Conservation (phyloP, 768 basidiomycete species). For the Collybia sordida region DNA sequence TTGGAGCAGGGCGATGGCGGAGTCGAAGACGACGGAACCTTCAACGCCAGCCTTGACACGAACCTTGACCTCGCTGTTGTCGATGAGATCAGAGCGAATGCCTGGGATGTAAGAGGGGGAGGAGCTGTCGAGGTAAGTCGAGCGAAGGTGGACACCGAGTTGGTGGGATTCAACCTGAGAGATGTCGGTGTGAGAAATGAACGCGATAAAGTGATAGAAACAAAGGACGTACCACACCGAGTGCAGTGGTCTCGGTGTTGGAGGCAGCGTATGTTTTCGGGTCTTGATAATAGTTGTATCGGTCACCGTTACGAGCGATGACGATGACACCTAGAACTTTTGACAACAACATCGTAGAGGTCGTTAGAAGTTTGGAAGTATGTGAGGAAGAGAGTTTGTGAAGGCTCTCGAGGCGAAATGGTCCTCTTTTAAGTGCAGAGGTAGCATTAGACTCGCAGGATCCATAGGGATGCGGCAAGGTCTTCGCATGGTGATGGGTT, state of each 20-base stretch:
- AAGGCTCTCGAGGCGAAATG: neutral
- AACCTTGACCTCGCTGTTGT: slow-evolving; percentile 72
- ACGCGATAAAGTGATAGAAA: neutral
- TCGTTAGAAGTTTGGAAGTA: slow-evolving; percentile 13
- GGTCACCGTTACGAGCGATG: slow-evolving; percentile 79
- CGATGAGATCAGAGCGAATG: slow-evolving; percentile 65
- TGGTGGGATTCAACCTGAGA: slow-evolving; percentile 63
- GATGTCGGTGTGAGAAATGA: neutral
- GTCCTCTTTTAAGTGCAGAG: slow-evolving; percentile 8
- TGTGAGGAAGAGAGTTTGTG: slow-evolving; percentile 16
- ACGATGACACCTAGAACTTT: slow-evolving; percentile 78
- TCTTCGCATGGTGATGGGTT: slow-evolving; percentile 13
- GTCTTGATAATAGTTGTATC: slow-evolving; percentile 67
- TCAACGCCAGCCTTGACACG: slow-evolving; percentile 84
- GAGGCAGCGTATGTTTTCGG: slow-evolving; percentile 63
- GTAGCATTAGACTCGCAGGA: slow-evolving; percentile 4
- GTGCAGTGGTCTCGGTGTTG: slow-evolving; percentile 70
- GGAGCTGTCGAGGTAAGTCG: slow-evolving; percentile 62
- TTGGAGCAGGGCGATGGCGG: slow-evolving; percentile 80
- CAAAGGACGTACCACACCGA: slow-evolving; percentile 58
- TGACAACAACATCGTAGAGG: slow-evolving; percentile 39
- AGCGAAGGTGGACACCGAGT: slow-evolving; percentile 62
- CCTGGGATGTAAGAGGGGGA: slow-evolving; percentile 69
- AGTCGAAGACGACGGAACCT: slow-evolving; percentile 85
- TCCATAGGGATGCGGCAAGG: slow-evolving; percentile 5